phyloP scores from a whole-genome alignment of 495 filamentous ascomycete genomes.

The Aspergillus bridgeri region DNA sequence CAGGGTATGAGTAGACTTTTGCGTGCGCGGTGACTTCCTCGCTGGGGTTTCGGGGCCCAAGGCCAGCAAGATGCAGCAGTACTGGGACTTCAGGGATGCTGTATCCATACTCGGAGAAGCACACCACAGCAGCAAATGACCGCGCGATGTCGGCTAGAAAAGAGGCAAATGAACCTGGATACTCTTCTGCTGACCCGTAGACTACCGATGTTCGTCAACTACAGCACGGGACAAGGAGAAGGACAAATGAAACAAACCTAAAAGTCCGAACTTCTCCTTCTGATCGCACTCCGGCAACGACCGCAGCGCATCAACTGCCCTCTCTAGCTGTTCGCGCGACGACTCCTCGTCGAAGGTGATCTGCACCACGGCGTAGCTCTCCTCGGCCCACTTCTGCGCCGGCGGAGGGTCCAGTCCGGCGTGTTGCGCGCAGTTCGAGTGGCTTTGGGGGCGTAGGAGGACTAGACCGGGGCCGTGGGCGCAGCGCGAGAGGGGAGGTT shows the following conservation, averaged over 20 bases:
- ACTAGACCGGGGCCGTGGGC: slow-evolving; percentile 55
- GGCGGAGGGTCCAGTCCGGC: slow-evolving; percentile 31
- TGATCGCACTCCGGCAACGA: slow-evolving; percentile 18
- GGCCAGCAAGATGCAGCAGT: slow-evolving; percentile 13
- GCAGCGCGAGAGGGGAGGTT: slow-evolving; percentile 54
- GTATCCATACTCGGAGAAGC: slow-evolving; percentile 22
- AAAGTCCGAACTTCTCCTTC: slow-evolving; percentile 17
- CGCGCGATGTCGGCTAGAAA: slow-evolving; percentile 7
- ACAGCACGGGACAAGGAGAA: not conserved
- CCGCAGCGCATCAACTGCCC: slow-evolving; percentile 14
- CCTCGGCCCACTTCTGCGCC: slow-evolving; percentile 39
- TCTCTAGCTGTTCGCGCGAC: slow-evolving; percentile 10
- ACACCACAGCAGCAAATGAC: slow-evolving; percentile 14
- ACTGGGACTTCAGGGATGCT: slow-evolving; percentile 7
- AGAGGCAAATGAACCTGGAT: slow-evolving; percentile 20
- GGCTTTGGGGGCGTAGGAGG: slow-evolving; percentile 30
- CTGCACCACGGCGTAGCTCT: slow-evolving; percentile 34
- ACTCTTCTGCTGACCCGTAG: slow-evolving; percentile 25
- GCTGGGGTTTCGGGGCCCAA: no score
- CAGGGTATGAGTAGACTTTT: slow-evolving; percentile 21
- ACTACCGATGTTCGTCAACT: slow-evolving; percentile 15
- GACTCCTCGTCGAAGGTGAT: slow-evolving; percentile 20
- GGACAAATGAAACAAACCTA: slow-evolving; percentile 13
- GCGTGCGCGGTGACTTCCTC: not conserved
- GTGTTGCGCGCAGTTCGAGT: slow-evolving; percentile 22